phyloP scores from a whole-genome alignment of 192 early-diverging fungal species.

The Funneliformis mosseae region DNA sequence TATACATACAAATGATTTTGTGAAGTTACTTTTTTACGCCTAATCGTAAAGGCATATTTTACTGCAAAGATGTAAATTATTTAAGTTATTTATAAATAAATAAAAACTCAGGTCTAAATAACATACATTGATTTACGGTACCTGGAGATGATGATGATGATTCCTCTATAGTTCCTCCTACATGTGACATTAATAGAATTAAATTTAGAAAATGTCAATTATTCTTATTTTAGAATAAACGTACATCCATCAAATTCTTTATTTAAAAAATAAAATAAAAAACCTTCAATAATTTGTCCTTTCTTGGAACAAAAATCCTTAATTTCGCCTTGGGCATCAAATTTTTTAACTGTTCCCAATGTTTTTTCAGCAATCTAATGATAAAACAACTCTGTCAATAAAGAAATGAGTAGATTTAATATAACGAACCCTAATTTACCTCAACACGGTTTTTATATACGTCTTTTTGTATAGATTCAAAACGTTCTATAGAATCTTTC shows the following conservation, averaged over 20 bases:
- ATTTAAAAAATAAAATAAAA: not conserved
- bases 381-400: not conserved
- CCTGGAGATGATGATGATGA: not conserved
- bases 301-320: constrained; percentile 18
- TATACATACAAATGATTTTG: not conserved
- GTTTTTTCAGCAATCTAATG: constrained; percentile 23
- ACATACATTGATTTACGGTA: not conserved
- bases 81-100: not conserved
- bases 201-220: not conserved
- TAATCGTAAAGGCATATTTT: not conserved
- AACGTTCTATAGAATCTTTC: constrained; percentile 38
- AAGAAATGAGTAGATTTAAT: not conserved
- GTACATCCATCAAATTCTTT: not conserved
- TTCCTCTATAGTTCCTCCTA: not conserved
- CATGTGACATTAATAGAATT: too few relatives aligned
- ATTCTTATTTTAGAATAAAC: not conserved
- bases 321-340: constrained; percentile 15
- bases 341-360: not conserved
- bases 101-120: not conserved
- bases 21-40: not conserved
- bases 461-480: constrained; percentile 45
- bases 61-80: not conserved
- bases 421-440: constrained; percentile 11
- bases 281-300: not conserved
- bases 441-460: constrained; percentile 37